Base-by-base conservation (phyloP, 306 rosid genomes). In the Dryas drummondii region DNA sequence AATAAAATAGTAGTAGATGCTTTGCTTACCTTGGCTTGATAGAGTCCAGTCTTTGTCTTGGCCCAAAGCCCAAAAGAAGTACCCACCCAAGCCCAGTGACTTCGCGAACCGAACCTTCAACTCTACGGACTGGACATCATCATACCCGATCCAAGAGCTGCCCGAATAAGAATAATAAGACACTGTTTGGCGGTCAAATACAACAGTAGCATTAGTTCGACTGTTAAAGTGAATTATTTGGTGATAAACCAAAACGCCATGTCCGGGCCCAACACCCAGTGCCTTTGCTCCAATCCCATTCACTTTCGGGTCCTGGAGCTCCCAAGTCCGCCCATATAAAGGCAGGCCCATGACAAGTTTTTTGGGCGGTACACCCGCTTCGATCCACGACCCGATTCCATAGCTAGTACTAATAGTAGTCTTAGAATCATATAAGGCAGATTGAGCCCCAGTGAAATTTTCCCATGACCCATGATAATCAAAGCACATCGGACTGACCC, bases 1-100 rank as follows among this genome's bases (percentile, higher is more conserved):
- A 32, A 11, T 4, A 40, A 68, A 3, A 68, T 27, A 5, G 16
- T 11, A 63, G 12, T n/a, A 13, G n/a, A 1, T 2, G 5, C 1
- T 11, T 26, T 41, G 7, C 1, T 5, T 78, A 89, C 97, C 97
- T 86, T 83, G 76, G 42, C 47, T 73, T 12, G 96, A 85, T 54
- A 91, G 70, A 54, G 80, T 69, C 98, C 96, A 93, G 17, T 79
- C 76, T 72, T 88, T 85, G 16, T 93, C 98, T 71, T 83, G 82
- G 2, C 92, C 88, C 40, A 87, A 54, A 74, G 96, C 93, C 98
- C 96, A 94, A 84, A 91, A 84, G 78, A 94, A 94, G 76, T 90
- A 94, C 13, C 98, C 98, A 51, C 87, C 83, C 52, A 91, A 73
- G 56, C 89, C 85, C 84, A 45, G 1, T 0, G 82, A 75, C 67